Percentiles rank a stretch among this genome's conserved stretches.
phyloP scores from a whole-genome alignment of 2,329 filamentous ascomycete genomes.

The Dendryphion nanum region DNA sequence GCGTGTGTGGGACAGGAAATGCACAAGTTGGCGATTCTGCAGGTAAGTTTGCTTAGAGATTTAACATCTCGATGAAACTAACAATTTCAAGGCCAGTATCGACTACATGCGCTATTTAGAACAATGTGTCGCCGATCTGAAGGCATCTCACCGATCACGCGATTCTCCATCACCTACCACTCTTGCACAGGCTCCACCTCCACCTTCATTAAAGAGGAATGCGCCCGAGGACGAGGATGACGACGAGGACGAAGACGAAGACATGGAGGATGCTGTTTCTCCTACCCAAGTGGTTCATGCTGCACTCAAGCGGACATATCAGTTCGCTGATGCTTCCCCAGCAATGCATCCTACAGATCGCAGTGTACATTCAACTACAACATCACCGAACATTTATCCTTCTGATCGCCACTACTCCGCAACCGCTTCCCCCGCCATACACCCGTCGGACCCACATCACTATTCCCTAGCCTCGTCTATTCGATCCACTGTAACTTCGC shows the following conservation, averaged over 20 bases:
- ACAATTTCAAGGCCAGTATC: constrained; percentile 73
- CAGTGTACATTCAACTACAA: constrained; percentile 37
- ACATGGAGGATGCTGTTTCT: constrained; percentile 39
- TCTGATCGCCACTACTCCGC: constrained; percentile 49
- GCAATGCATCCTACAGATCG: constrained; percentile 39
- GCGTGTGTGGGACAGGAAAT: constrained; percentile 92
- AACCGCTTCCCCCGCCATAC: constrained; percentile 39
- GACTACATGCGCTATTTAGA: constrained; percentile 95
- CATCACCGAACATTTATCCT: constrained; percentile 39
- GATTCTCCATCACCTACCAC: constrained; percentile 28
- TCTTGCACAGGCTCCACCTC: constrained; percentile 20
- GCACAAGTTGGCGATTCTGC: constrained; percentile 94
- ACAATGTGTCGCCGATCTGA: constrained; percentile 78
- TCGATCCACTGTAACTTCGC: constrained; percentile 35
- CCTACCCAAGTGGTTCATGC: constrained; percentile 20
- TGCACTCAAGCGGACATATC: constrained; percentile 17
- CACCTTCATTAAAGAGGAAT: constrained; percentile 14
- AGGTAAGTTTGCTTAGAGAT: constrained; percentile 55
- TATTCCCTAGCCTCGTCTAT: constrained; percentile 43
- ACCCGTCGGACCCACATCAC: constrained; percentile 27
- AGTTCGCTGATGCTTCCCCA: constrained; percentile 31
- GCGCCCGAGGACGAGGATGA: constrained; percentile 42
- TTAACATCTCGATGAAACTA: not conserved
- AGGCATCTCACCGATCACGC: constrained; percentile 44
- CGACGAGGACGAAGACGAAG: constrained; percentile 49